Percentiles rank a stretch among this genome's conserved stretches.
Conservation (phyloP, 768 basidiomycete species). For the Cyathus striatus region DNA sequence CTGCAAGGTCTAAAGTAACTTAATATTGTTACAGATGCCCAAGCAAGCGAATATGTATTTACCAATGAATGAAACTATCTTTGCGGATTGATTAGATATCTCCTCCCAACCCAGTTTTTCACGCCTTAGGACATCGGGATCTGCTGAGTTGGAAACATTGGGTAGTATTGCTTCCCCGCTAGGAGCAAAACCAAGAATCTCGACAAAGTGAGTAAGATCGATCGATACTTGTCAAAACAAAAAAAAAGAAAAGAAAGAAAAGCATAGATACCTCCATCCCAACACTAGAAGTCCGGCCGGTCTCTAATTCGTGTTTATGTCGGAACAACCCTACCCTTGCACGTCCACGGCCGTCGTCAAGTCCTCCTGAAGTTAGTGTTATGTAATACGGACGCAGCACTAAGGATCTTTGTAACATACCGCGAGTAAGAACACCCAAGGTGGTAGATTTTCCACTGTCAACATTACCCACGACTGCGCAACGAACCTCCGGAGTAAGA, state of each 20-base stretch:
- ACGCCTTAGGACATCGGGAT: constrained; percentile 60
- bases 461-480: constrained; percentile 95
- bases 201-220: constrained; percentile 1
- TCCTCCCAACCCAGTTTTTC: constrained; percentile 97
- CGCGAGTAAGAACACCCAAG: constrained; percentile 91
- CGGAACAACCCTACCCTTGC: constrained; percentile 88
- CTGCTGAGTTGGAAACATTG: constrained; percentile 45
- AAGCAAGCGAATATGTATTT: constrained; percentile 7
- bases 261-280: constrained; percentile 83
- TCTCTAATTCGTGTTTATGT: constrained; percentile 97
- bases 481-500: constrained; percentile 85
- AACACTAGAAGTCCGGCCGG: constrained; percentile 90
- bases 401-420: constrained; percentile 25
- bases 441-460: constrained; percentile 94
- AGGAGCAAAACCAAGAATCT: constrained; percentile 88
- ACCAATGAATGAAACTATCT: constrained; percentile 94
- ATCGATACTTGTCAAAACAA: constrained; percentile 1
- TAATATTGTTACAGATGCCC: not conserved
- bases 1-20: constrained; percentile 70
- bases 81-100: constrained; percentile 82
- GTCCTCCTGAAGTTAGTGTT: constrained; percentile 41
- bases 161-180: constrained; percentile 79
- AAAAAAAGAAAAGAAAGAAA: not conserved
- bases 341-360: constrained; percentile 79
- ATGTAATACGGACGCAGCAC: not conserved